Evolutionary conservation across 768 basidiomycete genomes (phyloP).

Genomic region (Tephrocybe sp.): DNA sequence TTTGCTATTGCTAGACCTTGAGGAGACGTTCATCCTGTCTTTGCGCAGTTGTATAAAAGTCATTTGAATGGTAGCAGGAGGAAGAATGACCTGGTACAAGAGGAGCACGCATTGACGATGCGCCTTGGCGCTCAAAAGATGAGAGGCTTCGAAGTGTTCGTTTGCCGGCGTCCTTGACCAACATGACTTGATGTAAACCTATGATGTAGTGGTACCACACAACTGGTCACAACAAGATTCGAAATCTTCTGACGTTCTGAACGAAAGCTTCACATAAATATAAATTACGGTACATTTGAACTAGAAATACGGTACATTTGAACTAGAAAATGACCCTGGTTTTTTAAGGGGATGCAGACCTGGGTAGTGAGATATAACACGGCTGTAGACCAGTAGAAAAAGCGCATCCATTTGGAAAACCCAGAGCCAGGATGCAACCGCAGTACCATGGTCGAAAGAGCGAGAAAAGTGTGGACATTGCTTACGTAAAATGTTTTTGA

Average conservation of each 20-base stretch:
- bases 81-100: conserved; percentile 4
- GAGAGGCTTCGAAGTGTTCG: neutral
- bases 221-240: no score
- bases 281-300: no score
- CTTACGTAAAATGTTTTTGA: conserved; percentile 1
- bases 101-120: neutral
- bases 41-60: conserved; percentile 19
- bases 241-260: no score
- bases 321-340: conserved; percentile 57
- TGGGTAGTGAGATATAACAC: conserved; percentile 46
- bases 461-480: neutral
- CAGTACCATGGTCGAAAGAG: no score
- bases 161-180: neutral
- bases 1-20: conserved; percentile 15
- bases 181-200: conserved; percentile 5
- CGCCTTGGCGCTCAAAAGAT: conserved; percentile 3
- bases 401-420: conserved; percentile 12
- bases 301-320: conserved; percentile 24
- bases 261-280: no score
- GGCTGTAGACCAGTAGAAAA: conserved; percentile 60
- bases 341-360: conserved; percentile 49
- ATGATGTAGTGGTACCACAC: no score
- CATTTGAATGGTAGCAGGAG: conserved; percentile 13
- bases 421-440: no score
- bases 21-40: conserved; percentile 26